Percentiles rank a stretch among this genome's conserved stretches.
Evolutionary conservation across 1,284 basidiomycete genomes (phyloP).

Genomic region (Sporisorium reilianum): DNA sequence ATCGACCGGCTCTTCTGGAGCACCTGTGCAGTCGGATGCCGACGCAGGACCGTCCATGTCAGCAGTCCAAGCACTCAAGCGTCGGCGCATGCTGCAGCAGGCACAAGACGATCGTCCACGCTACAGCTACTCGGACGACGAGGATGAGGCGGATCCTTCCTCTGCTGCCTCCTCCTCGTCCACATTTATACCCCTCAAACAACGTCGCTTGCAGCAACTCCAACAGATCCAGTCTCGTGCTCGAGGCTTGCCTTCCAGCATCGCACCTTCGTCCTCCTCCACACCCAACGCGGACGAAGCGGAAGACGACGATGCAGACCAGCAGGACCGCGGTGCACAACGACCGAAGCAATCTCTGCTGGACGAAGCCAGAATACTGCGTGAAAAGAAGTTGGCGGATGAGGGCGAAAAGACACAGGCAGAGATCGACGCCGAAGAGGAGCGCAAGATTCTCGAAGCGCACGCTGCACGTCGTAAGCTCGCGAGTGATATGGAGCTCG

Average conservation of each 20-base stretch:
- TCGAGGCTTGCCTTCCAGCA: conserved; percentile 5
- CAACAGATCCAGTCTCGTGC: conserved; percentile 71
- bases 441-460: conserved; percentile 89
- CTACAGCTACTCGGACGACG: conserved; percentile 63
- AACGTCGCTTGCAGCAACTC: conserved; percentile 83
- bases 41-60: conserved; percentile 23
- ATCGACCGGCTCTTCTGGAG: conserved; percentile 11
- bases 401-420: conserved; percentile 77
- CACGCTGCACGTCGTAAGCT: conserved; percentile 91
- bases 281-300: conserved; percentile 7
- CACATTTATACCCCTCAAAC: conserved; percentile 88
- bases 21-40: neutral
- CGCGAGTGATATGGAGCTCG: conserved; percentile 89
- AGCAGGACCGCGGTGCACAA: conserved; percentile 75
- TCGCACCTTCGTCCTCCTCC: neutral
- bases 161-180: conserved; percentile 73
- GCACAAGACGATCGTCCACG: conserved; percentile 36
- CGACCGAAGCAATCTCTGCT: conserved; percentile 72
- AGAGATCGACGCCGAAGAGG: conserved; percentile 86
- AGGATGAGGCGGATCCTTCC: conserved; percentile 73
- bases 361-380: conserved; percentile 73
- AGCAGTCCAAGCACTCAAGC: conserved; percentile 46
- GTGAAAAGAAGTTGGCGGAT: conserved; percentile 79
- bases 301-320: conserved; percentile 55
- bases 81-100: conserved; percentile 40